Conservation (phyloP, 768 basidiomycete species). For the Pisolithus orientalis region DNA sequence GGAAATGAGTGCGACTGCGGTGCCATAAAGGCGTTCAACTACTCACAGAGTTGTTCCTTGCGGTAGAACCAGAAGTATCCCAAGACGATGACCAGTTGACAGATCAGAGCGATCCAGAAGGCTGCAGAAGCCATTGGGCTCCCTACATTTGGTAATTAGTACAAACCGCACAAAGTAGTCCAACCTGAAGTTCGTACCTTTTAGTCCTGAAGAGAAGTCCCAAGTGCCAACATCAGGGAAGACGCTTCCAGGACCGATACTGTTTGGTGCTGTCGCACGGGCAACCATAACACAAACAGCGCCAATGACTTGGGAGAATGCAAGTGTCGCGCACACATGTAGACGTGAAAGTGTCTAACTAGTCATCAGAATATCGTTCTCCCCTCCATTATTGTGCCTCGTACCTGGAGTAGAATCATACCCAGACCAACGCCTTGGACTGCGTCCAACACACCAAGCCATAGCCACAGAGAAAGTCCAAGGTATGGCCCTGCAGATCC, state of each 20-base stretch:
- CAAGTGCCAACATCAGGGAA: conserved; percentile 91
- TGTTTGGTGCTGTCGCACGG: conserved; percentile 83
- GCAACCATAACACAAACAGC: conserved; percentile 90
- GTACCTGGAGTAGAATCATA: conserved; percentile 75
- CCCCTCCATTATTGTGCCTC: neutral
- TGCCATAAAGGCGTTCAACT: neutral
- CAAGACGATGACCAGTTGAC: conserved; percentile 77
- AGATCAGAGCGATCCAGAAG: conserved; percentile 83
- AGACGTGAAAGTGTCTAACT: conserved; percentile 77
- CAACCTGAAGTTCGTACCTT: conserved; percentile 32
- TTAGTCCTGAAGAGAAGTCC: conserved; percentile 72
- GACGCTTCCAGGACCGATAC: conserved; percentile 82
- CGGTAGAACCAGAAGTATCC: conserved; percentile 98
- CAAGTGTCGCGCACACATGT: conserved; percentile 90
- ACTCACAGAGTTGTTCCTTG: conserved; percentile 84
- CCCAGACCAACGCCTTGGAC: conserved; percentile 92
- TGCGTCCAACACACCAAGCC: conserved; percentile 92
- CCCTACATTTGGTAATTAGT: conserved; percentile 27
- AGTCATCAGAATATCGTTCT: neutral
- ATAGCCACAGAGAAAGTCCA: conserved; percentile 86
- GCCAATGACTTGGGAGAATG: conserved; percentile 86
- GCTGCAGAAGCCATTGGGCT: conserved; percentile 80
- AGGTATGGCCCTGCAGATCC: conserved; percentile 82
- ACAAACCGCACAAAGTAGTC: conserved; percentile 9
- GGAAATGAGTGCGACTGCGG: neutral